Conservation (phyloP, 2,329 filamentous ascomycete genomes). For the Colletotrichum tropicicola region DNA sequence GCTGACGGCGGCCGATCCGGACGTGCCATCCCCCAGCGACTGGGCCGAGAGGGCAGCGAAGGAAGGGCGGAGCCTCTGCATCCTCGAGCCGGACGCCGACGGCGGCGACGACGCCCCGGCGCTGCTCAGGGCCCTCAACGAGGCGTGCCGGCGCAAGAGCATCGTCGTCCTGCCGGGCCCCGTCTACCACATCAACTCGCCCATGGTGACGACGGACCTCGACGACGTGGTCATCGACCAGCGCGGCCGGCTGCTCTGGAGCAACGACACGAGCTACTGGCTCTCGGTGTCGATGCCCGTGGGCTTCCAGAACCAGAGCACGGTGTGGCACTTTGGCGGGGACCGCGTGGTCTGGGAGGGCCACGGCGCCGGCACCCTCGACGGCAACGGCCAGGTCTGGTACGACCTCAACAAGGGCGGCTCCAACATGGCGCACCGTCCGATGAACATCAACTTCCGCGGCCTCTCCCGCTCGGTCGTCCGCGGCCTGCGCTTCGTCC, state of each 20-base stretch:
- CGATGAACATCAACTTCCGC: slow-evolving; percentile 58
- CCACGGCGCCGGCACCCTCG: slow-evolving; percentile 59
- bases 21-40: not conserved
- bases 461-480: slow-evolving; percentile 57
- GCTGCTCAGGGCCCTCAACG: slow-evolving; percentile 43
- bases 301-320: slow-evolving; percentile 64
- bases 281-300: slow-evolving; percentile 58
- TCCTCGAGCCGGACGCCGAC: slow-evolving; percentile 36
- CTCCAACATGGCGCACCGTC: slow-evolving; percentile 57
- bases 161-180: slow-evolving; percentile 43
- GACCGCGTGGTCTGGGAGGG: slow-evolving; percentile 58
- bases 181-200: slow-evolving; percentile 43
- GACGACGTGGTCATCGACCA: slow-evolving; percentile 54
- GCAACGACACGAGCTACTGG: slow-evolving; percentile 60
- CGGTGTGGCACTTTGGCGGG: slow-evolving; percentile 64
- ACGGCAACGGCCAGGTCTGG: slow-evolving; percentile 70
- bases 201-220: slow-evolving; percentile 45
- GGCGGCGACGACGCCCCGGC: slow-evolving; percentile 42
- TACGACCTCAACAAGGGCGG: slow-evolving; percentile 57
- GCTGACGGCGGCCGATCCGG: not conserved
- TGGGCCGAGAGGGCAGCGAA: slow-evolving; percentile 47
- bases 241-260: slow-evolving; percentile 48
- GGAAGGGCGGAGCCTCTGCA: slow-evolving; percentile 39
- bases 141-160: slow-evolving; percentile 38
- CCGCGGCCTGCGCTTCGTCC: slow-evolving; percentile 58